Evolutionary conservation across 2,329 filamentous ascomycete genomes (phyloP).

Genomic region (Ophiocordyceps camponoti-floridani): DNA sequence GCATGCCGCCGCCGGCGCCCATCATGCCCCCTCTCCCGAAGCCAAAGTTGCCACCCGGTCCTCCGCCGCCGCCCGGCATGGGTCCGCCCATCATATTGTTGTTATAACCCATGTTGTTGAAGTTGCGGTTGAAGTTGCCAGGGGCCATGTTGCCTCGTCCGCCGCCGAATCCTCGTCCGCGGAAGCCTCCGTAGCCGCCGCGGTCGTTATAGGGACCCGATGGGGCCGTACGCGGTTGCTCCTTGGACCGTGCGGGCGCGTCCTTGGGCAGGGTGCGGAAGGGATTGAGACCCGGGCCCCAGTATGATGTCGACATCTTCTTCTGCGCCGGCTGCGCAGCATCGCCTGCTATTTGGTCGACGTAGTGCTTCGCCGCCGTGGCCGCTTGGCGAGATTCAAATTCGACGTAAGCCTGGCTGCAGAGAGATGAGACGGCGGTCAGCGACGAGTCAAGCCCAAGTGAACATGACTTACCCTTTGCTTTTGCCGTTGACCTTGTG

Average conservation of each 20-base stretch:
- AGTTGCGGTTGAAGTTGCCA: slow-evolving; percentile 22
- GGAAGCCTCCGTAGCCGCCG: slow-evolving; percentile 28
- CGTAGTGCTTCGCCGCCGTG: slow-evolving; percentile 64
- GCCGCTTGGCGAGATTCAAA: slow-evolving; percentile 71
- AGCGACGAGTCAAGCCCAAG: neutral
- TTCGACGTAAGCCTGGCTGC: slow-evolving; percentile 64
- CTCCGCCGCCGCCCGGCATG: slow-evolving; percentile 33
- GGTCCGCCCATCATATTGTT: slow-evolving; percentile 28
- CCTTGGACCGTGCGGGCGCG: slow-evolving; percentile 46
- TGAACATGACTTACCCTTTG: slow-evolving; percentile 53
- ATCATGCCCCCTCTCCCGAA: slow-evolving; percentile 22
- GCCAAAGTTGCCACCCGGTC: slow-evolving; percentile 16
- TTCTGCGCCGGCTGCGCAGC: slow-evolving; percentile 40
- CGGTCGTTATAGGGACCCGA: slow-evolving; percentile 29
- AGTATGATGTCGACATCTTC: slow-evolving; percentile 58
- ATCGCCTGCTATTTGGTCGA: slow-evolving; percentile 45
- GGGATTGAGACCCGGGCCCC: slow-evolving; percentile 61
- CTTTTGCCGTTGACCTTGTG: slow-evolving; percentile 99
- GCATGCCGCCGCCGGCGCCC: slow-evolving; percentile 29
- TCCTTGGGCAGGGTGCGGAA: slow-evolving; percentile 88
- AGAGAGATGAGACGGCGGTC: neutral
- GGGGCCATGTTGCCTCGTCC: slow-evolving; percentile 30
- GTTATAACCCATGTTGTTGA: slow-evolving; percentile 26
- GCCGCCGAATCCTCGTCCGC: slow-evolving; percentile 30
- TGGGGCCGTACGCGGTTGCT: slow-evolving; percentile 35